Percentiles rank a stretch among this genome's conserved stretches.
Evolutionary conservation across 805 yeast species (phyloP).

Genomic region (Ogataea neopini): DNA sequence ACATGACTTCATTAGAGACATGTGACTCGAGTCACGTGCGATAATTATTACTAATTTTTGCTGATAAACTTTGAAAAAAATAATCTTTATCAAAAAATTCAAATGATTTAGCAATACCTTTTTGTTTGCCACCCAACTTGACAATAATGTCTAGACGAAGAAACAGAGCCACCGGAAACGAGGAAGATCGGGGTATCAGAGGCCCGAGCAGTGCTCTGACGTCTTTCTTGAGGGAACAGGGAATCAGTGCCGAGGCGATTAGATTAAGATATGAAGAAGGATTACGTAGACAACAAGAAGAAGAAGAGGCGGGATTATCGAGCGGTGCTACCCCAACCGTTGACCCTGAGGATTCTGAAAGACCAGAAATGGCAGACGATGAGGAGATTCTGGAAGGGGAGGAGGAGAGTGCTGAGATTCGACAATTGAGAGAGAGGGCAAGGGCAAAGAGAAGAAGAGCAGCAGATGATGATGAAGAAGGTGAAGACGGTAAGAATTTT

Average conservation of each 20-base stretch:
- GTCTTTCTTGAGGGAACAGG: slow-evolving; percentile 83
- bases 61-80: too few relatives aligned
- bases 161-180: slow-evolving; percentile 14
- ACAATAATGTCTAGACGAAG: slow-evolving; percentile 29
- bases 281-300: slow-evolving; percentile 37
- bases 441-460: slow-evolving; percentile 40
- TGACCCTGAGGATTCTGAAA: slow-evolving; percentile 28
- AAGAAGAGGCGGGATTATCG: slow-evolving; percentile 25
- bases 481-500: slow-evolving; percentile 48
- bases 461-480: slow-evolving; percentile 33
- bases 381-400: slow-evolving; percentile 40
- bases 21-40: neutral
- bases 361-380: slow-evolving; percentile 27
- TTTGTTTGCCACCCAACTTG: neutral
- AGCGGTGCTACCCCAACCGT: slow-evolving; percentile 18
- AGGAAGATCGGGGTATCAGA: slow-evolving; percentile 27
- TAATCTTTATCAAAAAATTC: neutral
- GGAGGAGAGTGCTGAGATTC: slow-evolving; percentile 25
- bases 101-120: neutral
- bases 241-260: slow-evolving; percentile 81
- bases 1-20: neutral
- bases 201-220: slow-evolving; percentile 90
- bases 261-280: slow-evolving; percentile 43
- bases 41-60: too few relatives aligned
- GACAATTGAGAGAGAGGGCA: slow-evolving; percentile 22